These are phyloP conservation scores for Plectosphaerella cucumerina DNA, from an alignment of 2,329 filamentous ascomycete species.

Conservation along the genomic window DNA sequence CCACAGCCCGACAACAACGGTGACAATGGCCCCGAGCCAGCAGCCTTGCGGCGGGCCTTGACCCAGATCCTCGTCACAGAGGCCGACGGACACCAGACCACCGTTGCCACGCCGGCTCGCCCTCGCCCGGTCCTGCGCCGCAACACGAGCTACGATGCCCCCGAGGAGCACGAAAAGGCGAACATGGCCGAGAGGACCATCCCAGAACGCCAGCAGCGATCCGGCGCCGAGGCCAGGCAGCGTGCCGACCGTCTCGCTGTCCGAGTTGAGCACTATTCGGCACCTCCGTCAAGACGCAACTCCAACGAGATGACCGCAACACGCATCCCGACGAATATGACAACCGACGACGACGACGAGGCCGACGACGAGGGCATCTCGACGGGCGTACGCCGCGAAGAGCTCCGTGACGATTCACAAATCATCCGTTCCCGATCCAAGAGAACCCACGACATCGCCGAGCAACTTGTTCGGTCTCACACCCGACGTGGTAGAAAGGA, in stretches of 20 bases:
- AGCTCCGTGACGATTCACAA: background rate
- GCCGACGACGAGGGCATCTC: conserved; percentile 2
- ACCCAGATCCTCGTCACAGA: conserved; percentile 32
- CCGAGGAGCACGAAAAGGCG: conserved; percentile 33
- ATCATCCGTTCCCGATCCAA: conserved; percentile 7
- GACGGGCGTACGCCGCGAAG: background rate
- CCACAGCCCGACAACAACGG: conserved; percentile 14
- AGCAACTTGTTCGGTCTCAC: conserved; percentile 30
- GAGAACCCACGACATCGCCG: conserved; percentile 18
- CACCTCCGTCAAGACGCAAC: conserved; percentile 15
- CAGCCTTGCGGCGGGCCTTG: conserved; percentile 31
- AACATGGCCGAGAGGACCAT: conserved; percentile 32
- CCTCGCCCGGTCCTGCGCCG: conserved; percentile 35
- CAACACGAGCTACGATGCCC: conserved; percentile 38
- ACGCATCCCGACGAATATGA: background rate
- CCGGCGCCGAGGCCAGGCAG: conserved; percentile 34
- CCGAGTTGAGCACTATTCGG: conserved; percentile 32
- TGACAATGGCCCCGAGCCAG: conserved; percentile 30
- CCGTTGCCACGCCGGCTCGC: conserved; percentile 5
- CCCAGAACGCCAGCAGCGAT: conserved; percentile 31
- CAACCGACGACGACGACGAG: conserved; percentile 2
- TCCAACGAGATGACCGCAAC: conserved; percentile 6
- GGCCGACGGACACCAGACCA: conserved; percentile 9
- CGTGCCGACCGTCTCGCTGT: conserved; percentile 34
- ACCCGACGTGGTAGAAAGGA: conserved; percentile 20